phyloP scores from a whole-genome alignment of 2,329 filamentous ascomycete species.

The Tolypocladium nubicola region DNA sequence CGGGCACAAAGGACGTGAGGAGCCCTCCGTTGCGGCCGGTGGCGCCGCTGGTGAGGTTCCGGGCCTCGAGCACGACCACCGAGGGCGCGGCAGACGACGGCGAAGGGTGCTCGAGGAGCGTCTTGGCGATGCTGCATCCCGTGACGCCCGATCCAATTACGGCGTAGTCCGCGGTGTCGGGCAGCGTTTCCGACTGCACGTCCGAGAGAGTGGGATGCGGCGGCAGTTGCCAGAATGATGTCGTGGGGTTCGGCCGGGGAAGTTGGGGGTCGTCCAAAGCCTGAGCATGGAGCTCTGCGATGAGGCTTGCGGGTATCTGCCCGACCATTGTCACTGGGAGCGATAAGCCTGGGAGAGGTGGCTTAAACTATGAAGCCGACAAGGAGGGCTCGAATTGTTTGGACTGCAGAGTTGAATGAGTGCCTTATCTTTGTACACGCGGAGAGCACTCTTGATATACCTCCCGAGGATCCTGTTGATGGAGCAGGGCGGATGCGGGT shows the following conservation, averaged over 20 bases:
- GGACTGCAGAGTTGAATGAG: no score
- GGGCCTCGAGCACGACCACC: conserved; percentile 11
- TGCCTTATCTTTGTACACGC: no score
- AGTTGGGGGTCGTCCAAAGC: conserved; percentile 11
- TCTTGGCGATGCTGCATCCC: conserved; percentile 15
- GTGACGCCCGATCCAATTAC: conserved; percentile 21
- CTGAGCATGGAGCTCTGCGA: conserved; percentile 2
- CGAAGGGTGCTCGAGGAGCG: conserved; percentile 9
- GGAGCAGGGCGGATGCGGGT: background rate
- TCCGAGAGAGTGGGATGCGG: conserved; percentile 11
- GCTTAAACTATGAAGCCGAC: background rate
- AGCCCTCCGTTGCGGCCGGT: conserved; percentile 20
- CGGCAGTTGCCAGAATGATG: conserved; percentile 15
- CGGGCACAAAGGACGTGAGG: conserved; percentile 21
- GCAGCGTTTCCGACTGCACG: conserved; percentile 11
- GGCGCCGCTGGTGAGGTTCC: conserved; percentile 16
- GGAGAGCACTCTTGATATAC: no score
- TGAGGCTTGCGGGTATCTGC: background rate
- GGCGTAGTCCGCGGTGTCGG: conserved; percentile 10
- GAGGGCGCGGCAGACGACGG: background rate
- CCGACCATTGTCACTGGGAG: background rate
- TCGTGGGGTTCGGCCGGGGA: conserved; percentile 12
- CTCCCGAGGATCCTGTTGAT: no score
- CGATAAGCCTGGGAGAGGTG: background rate
- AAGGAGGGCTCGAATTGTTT: no score